A percentile compares a stretch with the other conserved stretches of the same genome.
Evolutionary conservation across 345 rosid genomes (phyloP).

Genomic region (Eucalyptus camaldulensis): DNA sequence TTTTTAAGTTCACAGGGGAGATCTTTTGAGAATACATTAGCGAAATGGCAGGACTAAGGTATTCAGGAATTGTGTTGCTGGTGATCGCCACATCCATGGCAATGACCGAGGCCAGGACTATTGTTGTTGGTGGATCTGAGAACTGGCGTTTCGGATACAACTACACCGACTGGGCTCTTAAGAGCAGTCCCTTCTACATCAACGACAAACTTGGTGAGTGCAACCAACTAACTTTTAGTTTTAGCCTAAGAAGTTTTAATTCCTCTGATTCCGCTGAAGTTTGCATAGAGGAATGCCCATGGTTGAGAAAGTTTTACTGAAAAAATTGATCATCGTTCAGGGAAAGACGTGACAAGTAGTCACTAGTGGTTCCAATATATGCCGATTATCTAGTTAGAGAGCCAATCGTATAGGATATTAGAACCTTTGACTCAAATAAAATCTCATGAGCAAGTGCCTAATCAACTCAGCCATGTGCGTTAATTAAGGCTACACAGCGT

Average conservation of each 20-base stretch:
- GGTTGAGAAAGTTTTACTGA: neutral
- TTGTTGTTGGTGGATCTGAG: constrained; percentile 7
- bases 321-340: neutral
- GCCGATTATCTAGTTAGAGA: neutral
- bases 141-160: constrained; percentile 7
- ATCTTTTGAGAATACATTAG: neutral
- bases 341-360: neutral
- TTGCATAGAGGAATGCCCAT: no score
- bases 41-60: neutral
- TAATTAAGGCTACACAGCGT: neutral
- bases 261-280: neutral
- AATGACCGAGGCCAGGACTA: neutral
- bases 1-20: neutral
- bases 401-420: neutral
- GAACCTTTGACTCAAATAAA: neutral
- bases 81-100: neutral
- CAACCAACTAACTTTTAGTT: neutral
- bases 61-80: neutral
- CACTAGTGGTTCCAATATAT: neutral
- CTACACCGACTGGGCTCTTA: constrained; percentile 9
- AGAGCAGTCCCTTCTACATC: constrained; percentile 6
- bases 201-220: constrained; percentile 7
- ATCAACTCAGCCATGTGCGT: neutral
- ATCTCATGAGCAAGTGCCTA: neutral
- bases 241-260: neutral